phyloP scores from a whole-genome alignment of 2,329 filamentous ascomycete genomes.

The Penicillium crustosum region DNA sequence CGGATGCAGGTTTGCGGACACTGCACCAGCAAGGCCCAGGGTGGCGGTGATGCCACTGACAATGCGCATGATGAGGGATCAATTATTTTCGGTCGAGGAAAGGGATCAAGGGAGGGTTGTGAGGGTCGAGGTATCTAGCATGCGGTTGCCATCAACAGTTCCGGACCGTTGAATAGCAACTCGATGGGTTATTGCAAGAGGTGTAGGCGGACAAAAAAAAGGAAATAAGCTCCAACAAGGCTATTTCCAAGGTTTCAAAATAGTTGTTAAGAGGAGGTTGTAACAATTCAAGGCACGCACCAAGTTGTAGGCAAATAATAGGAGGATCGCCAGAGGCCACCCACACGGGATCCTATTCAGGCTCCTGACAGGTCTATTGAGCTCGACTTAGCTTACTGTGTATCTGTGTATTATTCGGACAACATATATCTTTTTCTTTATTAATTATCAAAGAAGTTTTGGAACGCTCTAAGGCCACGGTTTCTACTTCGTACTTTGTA shows the following conservation, averaged over 20 bases:
- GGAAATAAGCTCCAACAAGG: background rate
- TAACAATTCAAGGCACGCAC: slow-evolving; percentile 1
- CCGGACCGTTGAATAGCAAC: slow-evolving; percentile 5
- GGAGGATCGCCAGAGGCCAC: slow-evolving; percentile 14
- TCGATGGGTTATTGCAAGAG: background rate
- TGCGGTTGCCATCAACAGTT: slow-evolving; percentile 24
- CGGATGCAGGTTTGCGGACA: slow-evolving; percentile 52
- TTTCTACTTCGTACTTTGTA: background rate
- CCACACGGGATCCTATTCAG: slow-evolving; percentile 10
- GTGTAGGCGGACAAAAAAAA: background rate
- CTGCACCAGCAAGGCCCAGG: slow-evolving; percentile 41
- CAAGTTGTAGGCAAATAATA: slow-evolving; percentile 15
- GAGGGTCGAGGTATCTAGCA: background rate
- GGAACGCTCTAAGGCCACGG: background rate
- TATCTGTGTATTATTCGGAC: no score
- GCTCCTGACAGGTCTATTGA: background rate
- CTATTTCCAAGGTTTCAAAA: background rate
- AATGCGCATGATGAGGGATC: slow-evolving; percentile 23
- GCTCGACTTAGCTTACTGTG: background rate
- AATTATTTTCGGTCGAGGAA: background rate
- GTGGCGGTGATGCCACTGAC: slow-evolving; percentile 49
- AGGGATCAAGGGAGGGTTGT: background rate
- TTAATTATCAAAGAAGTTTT: background rate
- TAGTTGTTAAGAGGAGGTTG: slow-evolving; percentile 1
- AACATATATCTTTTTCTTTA: background rate